phyloP scores from a whole-genome alignment of 352 stramenopile genomes.

The Halophytophthora batemanensis region DNA sequence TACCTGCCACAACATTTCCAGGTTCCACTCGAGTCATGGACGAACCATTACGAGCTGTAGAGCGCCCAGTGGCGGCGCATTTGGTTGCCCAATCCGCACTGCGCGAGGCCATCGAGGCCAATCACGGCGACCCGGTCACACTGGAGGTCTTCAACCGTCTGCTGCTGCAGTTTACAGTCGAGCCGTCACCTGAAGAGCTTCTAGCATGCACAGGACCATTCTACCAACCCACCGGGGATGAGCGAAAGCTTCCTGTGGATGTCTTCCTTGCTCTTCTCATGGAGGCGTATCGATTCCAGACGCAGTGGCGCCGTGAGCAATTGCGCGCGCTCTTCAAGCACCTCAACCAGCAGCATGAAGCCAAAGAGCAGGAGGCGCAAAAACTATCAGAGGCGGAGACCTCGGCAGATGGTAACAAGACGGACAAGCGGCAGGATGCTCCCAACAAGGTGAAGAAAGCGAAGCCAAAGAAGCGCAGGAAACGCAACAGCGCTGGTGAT shows the following conservation, averaged over 20 bases:
- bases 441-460: conserved; percentile 13
- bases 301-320: conserved; percentile 43
- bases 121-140: conserved; percentile 33
- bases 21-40: neutral
- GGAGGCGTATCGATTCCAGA: conserved; percentile 44
- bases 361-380: conserved; percentile 13
- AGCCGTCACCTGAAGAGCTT: conserved; percentile 30
- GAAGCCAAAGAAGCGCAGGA: conserved; percentile 31
- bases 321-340: conserved; percentile 41
- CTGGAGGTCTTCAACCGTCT: conserved; percentile 58
- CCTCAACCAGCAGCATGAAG: conserved; percentile 28
- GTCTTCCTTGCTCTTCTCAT: conserved; percentile 46
- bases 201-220: conserved; percentile 33
- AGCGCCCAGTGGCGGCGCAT: conserved; percentile 2
- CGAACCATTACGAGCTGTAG: neutral
- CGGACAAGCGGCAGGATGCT: neutral
- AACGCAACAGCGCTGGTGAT: conserved; percentile 3
- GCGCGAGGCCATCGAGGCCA: conserved; percentile 21
- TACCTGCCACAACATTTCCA: neutral
- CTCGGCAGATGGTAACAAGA: conserved; percentile 1
- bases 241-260: conserved; percentile 46
- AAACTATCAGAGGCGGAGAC: conserved; percentile 1
- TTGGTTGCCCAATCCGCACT: conserved; percentile 20
- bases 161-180: conserved; percentile 33
- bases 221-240: conserved; percentile 53